These are phyloP conservation scores for Hypoxylon fuscum DNA, from an alignment of 495 filamentous ascomycete genomes.

Conservation along the genomic window DNA sequence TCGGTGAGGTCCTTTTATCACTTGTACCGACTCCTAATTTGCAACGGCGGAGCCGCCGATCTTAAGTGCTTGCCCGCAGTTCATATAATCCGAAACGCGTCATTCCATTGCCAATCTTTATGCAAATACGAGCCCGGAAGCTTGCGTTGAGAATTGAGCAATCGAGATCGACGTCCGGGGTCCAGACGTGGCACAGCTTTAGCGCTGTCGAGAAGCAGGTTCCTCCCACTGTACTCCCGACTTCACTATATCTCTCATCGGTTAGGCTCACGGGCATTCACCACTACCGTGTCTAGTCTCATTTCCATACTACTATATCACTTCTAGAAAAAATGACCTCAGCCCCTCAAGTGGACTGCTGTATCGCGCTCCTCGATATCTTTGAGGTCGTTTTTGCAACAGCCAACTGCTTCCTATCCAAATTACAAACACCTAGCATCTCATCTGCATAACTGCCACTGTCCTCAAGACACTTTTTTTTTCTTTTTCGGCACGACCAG, in stretches of 20 bases:
- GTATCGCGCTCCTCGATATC: no score
- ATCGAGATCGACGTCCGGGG: constrained; percentile 40
- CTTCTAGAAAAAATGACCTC: no score
- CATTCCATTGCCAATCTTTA: constrained; percentile 31
- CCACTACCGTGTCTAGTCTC: no score
- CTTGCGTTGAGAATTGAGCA: constrained; percentile 23
- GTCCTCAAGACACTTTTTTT: no score
- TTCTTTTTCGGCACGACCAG: no score
- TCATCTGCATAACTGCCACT: no score
- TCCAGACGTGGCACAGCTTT: constrained; percentile 36
- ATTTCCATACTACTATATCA: no score
- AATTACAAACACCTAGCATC: no score
- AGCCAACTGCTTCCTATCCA: no score
- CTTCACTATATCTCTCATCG: constrained; percentile 25
- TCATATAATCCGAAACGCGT: constrained; percentile 38
- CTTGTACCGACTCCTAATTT: constrained; percentile 5
- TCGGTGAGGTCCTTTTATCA: not conserved
- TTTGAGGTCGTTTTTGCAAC: no score
- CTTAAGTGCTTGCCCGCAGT: constrained; percentile 20
- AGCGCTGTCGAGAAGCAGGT: constrained; percentile 30
- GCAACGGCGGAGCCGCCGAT: constrained; percentile 27
- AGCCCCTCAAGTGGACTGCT: no score
- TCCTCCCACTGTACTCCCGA: constrained; percentile 33
- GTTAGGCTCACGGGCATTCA: no score
- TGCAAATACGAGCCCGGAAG: constrained; percentile 40